Base-by-base conservation (phyloP, 805 yeast genomes). In the Clavispora carvajalis region DNA sequence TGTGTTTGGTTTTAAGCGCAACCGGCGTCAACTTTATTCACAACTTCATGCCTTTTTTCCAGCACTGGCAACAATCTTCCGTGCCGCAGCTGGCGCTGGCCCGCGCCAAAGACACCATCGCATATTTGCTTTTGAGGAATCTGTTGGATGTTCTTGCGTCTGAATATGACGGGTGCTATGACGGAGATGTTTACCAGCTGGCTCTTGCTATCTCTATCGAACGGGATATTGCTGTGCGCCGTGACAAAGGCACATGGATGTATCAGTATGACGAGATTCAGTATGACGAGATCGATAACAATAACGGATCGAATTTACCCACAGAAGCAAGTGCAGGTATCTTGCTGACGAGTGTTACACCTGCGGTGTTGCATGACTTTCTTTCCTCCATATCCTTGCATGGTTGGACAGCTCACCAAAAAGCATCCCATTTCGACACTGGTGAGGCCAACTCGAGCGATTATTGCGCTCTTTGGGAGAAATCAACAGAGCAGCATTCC, bases 21-120 rank as follows among this genome's bases (percentile, higher is more conserved):
- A 67, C 67, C 39, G 82, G 81, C 1, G 55, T 74, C 36, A 76
- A 76, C 48, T 67, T 74, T 19, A 49, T 73, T 17, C 64, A 57
- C 43, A 73, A 73, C 45, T 69, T 66, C 36, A 42, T 76, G 3
- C 72, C 77, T 3, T 72, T 65, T 46, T 68, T 74, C 45, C 62
- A 62, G 40, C 65, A 63, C 40, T 76, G 79, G 79, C 49, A 55
- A 30, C 37, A 67, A 12, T 53, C 54, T 6, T 44, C 43, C 18
- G 41, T 37, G 34, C 16, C 52, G n/a, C 51, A 45, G 8, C 29
- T 41, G 10, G 19, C 36, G 3, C 37, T 43, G 10, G 34, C 18
- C 4, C 26, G 46, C 4, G 44, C 55, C 10, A 53, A 52, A 34
- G 71, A 67, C 33, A 57, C 72, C 4, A 47, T 63, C 36, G 71